Percentiles rank a stretch among this genome's conserved stretches.
Evolutionary conservation across 345 rosid genomes (phyloP).

Genomic region (Fremontodendron californicum): DNA sequence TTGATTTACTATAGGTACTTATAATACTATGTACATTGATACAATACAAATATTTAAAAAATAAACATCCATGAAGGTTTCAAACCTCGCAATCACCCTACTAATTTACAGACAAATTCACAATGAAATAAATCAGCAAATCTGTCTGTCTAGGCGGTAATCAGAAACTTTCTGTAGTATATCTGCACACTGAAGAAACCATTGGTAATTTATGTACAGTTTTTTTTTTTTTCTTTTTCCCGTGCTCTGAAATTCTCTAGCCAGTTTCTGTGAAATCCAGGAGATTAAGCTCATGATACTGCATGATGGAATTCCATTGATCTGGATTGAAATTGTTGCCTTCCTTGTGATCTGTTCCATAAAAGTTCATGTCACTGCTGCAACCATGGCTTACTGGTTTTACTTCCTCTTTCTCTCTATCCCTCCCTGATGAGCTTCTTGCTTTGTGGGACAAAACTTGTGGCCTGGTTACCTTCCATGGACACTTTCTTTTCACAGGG

Average conservation of each 20-base stretch:
- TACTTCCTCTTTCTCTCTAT: constrained; percentile 3
- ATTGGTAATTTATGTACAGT: background rate
- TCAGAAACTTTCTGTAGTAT: background rate
- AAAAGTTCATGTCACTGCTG: constrained; percentile 14
- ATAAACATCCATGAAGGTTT: background rate
- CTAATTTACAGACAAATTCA: background rate
- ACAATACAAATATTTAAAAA: too few relatives aligned
- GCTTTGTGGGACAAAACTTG: constrained; percentile 12
- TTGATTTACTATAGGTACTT: background rate
- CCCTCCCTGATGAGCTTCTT: constrained; percentile 21
- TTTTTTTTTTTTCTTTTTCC: too few relatives aligned
- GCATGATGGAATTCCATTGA: constrained; percentile 23
- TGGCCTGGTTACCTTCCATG: constrained; percentile 8
- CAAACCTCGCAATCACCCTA: background rate
- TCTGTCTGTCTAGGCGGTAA: too few relatives aligned
- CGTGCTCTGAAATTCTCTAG: too few relatives aligned
- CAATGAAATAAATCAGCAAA: background rate
- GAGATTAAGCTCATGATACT: constrained; percentile 25
- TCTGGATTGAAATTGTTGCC: constrained; percentile 7
- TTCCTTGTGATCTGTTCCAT: constrained; percentile 20
- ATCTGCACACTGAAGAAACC: background rate
- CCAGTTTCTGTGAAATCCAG: constrained; percentile 20
- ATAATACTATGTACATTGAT: too few relatives aligned
- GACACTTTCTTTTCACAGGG: constrained; percentile 29
- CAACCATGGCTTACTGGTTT: constrained; percentile 16